Conservation (phyloP, 192 early-diverging fungal genomes). For the Coemansia sp. region DNA sequence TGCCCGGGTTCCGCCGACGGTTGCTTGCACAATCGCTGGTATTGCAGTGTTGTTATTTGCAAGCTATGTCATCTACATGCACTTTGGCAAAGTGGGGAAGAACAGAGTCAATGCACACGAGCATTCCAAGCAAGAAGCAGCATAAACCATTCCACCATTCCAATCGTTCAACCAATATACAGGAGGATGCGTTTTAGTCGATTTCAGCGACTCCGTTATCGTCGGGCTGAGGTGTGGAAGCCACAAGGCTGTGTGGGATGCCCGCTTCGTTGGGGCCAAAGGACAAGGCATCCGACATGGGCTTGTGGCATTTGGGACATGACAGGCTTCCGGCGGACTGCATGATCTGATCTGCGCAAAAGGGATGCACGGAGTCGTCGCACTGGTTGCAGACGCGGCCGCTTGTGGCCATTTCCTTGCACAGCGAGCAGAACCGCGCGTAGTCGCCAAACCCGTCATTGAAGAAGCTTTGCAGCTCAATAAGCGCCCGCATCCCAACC, state of each 20-base stretch:
- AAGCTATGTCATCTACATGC: not conserved
- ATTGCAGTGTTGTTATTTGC: not conserved
- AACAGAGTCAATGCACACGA: not conserved
- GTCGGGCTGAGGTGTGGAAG: not conserved
- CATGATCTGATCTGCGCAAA: slow-evolving; percentile 25
- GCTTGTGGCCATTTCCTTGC: slow-evolving; percentile 36
- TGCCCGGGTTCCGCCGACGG: not conserved
- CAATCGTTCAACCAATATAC: no score
- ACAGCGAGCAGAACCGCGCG: slow-evolving; percentile 26
- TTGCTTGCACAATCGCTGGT: not conserved
- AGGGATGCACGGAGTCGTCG: slow-evolving; percentile 28
- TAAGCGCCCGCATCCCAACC: slow-evolving; percentile 22
- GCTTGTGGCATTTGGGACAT: slow-evolving; percentile 26
- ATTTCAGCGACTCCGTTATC: not conserved
- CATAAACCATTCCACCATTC: not conserved
- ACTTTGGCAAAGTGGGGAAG: not conserved
- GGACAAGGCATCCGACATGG: slow-evolving; percentile 6
- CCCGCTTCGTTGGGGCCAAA: slow-evolving; percentile 30
- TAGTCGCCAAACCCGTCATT: slow-evolving; percentile 28
- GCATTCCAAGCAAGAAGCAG: not conserved
- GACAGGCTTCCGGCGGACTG: slow-evolving; percentile 5
- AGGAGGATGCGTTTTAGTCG: no score
- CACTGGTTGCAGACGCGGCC: slow-evolving; percentile 31
- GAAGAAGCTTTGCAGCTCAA: slow-evolving; percentile 39
- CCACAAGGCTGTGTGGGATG: not conserved